These are phyloP conservation scores for Hibiscus tridactylites DNA, from an alignment of 345 rosid genomes.

Conservation along the genomic window DNA sequence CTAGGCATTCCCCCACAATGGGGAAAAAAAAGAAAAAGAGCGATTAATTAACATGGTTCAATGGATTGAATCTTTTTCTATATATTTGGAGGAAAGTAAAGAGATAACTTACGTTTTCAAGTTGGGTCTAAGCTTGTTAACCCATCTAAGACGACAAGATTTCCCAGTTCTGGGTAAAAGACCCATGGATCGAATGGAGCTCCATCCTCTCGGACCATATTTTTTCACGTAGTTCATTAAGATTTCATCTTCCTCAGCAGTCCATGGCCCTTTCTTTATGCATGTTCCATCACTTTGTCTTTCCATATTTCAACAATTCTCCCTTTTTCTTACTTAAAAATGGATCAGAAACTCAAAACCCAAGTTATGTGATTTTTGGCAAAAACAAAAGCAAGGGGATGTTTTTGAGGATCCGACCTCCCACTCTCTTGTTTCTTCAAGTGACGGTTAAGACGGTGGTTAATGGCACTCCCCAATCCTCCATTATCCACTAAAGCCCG, in stretches of 20 bases:
- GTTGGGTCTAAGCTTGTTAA: constrained; percentile 67
- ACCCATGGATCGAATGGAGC: constrained; percentile 82
- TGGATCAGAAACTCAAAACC: background rate
- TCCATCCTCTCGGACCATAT: constrained; percentile 67
- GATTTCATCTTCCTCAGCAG: constrained; percentile 62
- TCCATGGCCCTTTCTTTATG: constrained; percentile 63
- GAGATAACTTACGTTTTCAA: constrained; percentile 39
- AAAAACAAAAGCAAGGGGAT: background rate
- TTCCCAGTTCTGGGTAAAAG: constrained; percentile 60
- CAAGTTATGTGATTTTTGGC: background rate
- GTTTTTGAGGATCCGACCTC: background rate
- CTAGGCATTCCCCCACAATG: constrained; percentile 14
- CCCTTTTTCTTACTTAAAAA: no score
- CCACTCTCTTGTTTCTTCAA: background rate
- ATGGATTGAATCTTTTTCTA: background rate
- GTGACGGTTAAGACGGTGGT: constrained; percentile 30
- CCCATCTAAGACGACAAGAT: constrained; percentile 77
- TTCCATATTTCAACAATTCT: background rate
- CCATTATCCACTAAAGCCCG: constrained; percentile 10
- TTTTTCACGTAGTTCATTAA: constrained; percentile 42
- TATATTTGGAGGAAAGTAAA: background rate
- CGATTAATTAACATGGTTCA: background rate
- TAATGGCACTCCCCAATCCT: constrained; percentile 9
- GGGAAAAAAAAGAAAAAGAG: background rate
- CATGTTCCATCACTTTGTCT: constrained; percentile 11